A percentile compares a stretch with the other conserved stretches of the same genome.
These are phyloP conservation scores for Myriosclerotinia scirpicola DNA, from an alignment of 2,329 filamentous ascomycete genomes.

Conservation along the genomic window DNA sequence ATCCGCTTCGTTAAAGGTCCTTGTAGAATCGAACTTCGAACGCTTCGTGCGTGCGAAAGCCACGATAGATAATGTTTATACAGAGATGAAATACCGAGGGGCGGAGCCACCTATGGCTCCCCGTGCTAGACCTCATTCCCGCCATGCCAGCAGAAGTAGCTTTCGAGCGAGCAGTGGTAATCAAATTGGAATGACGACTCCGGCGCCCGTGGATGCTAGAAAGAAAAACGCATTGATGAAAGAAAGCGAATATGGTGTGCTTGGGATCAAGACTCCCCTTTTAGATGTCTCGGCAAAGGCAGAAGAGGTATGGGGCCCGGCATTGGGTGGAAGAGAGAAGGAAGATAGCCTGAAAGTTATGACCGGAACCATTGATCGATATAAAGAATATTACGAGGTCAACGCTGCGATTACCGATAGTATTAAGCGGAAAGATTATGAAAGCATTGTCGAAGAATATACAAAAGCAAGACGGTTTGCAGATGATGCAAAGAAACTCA, in stretches of 20 bases:
- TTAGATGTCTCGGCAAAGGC: conserved; percentile 91
- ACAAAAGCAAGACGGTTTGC: conserved; percentile 77
- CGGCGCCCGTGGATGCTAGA: conserved; percentile 51
- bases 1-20: conserved; percentile 90
- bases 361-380: conserved; percentile 71
- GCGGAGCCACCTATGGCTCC: conserved; percentile 50
- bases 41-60: conserved; percentile 96
- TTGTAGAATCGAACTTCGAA: conserved; percentile 98
- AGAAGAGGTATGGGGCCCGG: conserved; percentile 96
- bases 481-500: conserved; percentile 72
- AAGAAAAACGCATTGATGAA: conserved; percentile 91
- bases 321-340: conserved; percentile 84
- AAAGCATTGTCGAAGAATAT: conserved; percentile 83
- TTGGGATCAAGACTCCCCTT: conserved; percentile 84
- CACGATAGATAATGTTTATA: conserved; percentile 98
- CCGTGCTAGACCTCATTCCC: conserved; percentile 41
- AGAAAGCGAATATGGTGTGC: conserved; percentile 86
- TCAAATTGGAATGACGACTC: conserved; percentile 33
- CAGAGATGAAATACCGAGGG: conserved; percentile 84
- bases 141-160: conserved; percentile 42
- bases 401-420: conserved; percentile 75
- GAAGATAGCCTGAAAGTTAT: conserved; percentile 83
- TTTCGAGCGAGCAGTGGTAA: conserved; percentile 44
- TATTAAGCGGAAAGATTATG: conserved; percentile 89
- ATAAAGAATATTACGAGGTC: conserved; percentile 79